Evolutionary conservation across 2,329 filamentous ascomycete genomes (phyloP).

Genomic region (Clonostachys solani): DNA sequence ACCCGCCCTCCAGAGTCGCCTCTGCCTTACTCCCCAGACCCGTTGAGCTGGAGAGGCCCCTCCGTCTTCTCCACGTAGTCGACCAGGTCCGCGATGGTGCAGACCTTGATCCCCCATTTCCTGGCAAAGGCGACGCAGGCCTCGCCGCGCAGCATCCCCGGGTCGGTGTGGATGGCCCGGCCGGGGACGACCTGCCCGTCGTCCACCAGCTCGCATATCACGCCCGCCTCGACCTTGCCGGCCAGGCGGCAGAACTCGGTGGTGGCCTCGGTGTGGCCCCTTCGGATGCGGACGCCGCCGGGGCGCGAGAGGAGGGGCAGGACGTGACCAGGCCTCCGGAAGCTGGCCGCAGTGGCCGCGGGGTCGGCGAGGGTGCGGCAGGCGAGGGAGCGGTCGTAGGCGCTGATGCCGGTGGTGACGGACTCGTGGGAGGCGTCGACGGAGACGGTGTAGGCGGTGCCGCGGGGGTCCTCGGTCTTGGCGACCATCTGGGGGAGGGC

Average conservation of each 20-base stretch:
- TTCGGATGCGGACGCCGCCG: constrained; percentile 76
- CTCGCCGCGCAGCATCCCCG: constrained; percentile 91
- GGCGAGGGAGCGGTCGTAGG: constrained; percentile 79
- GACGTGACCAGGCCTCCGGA: constrained; percentile 85
- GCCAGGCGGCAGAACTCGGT: constrained; percentile 86
- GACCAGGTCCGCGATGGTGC: constrained; percentile 90
- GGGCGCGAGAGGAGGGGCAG: constrained; percentile 75
- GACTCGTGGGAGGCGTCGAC: constrained; percentile 72
- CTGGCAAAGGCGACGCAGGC: constrained; percentile 84
- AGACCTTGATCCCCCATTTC: constrained; percentile 85
- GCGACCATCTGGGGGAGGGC: constrained; percentile 86
- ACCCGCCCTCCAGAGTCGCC: too few species aligned
- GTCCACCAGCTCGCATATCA: constrained; percentile 89
- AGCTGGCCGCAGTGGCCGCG: constrained; percentile 47
- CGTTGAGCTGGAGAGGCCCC: constrained; percentile 49
- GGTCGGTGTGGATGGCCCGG: constrained; percentile 56
- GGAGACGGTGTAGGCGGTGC: constrained; percentile 89
- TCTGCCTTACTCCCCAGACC: constrained; percentile 12
- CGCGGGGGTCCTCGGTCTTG: constrained; percentile 72
- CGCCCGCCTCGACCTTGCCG: constrained; percentile 71
- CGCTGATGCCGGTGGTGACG: constrained; percentile 85
- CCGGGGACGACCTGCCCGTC: constrained; percentile 73
- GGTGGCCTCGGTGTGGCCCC: constrained; percentile 90
- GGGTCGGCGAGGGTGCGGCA: constrained; percentile 74
- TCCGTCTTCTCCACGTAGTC: constrained; percentile 73